Evolutionary conservation across 371 early-diverging fungal species (phyloP), one percentile per base, ranked within the genome.

Genomic region (Mortierella sp.): DNA sequence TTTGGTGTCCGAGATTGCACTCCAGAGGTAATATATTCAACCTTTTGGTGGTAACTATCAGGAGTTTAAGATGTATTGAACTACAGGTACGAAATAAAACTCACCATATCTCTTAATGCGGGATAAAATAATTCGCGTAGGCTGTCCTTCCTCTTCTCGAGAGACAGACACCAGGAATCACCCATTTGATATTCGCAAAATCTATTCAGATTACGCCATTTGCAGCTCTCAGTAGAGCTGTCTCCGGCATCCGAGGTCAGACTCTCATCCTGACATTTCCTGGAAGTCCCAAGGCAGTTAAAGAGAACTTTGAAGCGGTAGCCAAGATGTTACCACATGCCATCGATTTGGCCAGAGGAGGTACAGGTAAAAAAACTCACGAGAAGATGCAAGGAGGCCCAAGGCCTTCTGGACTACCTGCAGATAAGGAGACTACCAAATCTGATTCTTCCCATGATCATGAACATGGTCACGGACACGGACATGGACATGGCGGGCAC

Each of bases 1-100:
- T 92, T 97, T 68, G 90, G 93, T 28, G 86, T 89, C 32, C 84
- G 95, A 55, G 98, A 98, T 67, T 90, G 89, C 17, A 97, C 98
- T 3, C 95, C 96, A 3, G 96, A 95, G 86, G 93, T 92, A 84
- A 28, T 13, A n/a, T n/a, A n/a, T n/a, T 43, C 17, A 8, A 43
- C 43, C 17, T 40, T 49, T 66, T 51, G 3, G 22, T 9, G 26
- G n/a, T 31, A 22, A 51, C 23, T 26, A 63, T 60, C 12, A 68
- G 15, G n/a, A 45, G 40, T 37, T 37, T 37, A 13, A 37, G 40
- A 37, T 37, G 40, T 37, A 37, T 37, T 37, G 13, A 37, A 37
- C 40, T 37, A 13, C 49, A 49, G n/a, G 51, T 13, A 37, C 40
- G 40, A 37, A 37, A 37, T 37, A 37, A 37, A 8, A 37, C 40